Evolutionary conservation across 2,329 filamentous ascomycete species (phyloP).

Genomic region (Hypoxylon sp.): DNA sequence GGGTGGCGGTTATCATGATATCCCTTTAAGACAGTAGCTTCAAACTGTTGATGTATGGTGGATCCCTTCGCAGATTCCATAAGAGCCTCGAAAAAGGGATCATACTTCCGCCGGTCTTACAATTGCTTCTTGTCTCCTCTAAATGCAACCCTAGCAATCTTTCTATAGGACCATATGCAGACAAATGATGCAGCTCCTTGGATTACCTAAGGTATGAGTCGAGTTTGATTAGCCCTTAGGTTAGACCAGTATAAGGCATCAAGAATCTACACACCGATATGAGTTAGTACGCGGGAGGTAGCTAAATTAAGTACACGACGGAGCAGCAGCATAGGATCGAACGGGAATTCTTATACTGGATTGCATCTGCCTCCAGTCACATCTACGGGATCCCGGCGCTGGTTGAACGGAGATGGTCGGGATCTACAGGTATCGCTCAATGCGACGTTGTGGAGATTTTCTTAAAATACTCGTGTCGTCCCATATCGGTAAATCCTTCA

Average conservation of each 20-base stretch:
- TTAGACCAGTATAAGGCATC: too few species aligned
- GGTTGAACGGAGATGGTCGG: background rate
- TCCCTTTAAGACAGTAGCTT: background rate
- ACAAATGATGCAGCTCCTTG: background rate
- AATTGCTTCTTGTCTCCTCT: background rate
- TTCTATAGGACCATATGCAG: background rate
- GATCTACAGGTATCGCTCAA: background rate
- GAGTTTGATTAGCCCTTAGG: background rate
- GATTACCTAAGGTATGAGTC: background rate
- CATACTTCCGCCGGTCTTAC: too few species aligned
- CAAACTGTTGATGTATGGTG: background rate
- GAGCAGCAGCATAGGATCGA: background rate
- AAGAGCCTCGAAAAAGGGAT: too few species aligned
- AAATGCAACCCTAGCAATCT: background rate
- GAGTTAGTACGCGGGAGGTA: background rate
- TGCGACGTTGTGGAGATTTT: background rate
- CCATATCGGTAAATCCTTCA: constrained; percentile 9
- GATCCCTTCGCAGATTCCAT: background rate
- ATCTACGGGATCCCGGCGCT: background rate
- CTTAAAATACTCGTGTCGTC: background rate
- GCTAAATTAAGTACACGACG: background rate
- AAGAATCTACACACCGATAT: too few species aligned
- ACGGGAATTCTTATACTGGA: background rate
- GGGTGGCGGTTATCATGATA: background rate
- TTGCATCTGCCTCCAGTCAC: background rate